Conservation (phyloP, 2,329 filamentous ascomycete species). For the Venturia nashicola region DNA sequence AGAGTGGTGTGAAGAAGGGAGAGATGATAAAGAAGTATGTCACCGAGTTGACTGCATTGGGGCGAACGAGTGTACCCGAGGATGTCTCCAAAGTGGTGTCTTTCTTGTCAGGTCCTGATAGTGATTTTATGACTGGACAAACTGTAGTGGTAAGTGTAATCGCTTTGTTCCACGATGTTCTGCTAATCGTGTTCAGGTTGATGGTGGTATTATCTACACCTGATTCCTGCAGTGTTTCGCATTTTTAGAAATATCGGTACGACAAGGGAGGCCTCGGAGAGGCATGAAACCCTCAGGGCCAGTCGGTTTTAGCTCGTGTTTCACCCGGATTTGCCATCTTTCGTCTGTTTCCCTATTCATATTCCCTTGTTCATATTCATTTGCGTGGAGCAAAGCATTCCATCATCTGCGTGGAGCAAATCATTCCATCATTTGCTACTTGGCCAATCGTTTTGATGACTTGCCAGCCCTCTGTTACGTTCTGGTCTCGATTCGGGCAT, state of each 20-base stretch:
- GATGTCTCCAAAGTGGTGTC: slow-evolving; percentile 53
- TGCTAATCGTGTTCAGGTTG: slow-evolving; percentile 15
- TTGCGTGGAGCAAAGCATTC: not conserved
- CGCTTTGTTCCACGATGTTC: not conserved
- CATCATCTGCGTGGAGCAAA: not conserved
- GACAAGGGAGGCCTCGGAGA: not conserved
- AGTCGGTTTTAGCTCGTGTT: not conserved
- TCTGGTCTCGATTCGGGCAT: not conserved
- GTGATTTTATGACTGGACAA: slow-evolving; percentile 54
- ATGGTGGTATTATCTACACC: slow-evolving; percentile 40
- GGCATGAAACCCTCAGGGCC: not conserved
- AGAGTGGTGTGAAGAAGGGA: slow-evolving; percentile 37
- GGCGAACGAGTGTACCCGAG: slow-evolving; percentile 45
- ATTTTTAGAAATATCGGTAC: not conserved
- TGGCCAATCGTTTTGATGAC: not conserved
- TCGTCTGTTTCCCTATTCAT: not conserved
- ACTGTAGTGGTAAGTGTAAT: slow-evolving; percentile 39
- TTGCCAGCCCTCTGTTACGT: not conserved
- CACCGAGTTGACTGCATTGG: slow-evolving; percentile 42
- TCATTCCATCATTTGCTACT: not conserved
- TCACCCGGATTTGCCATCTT: not conserved
- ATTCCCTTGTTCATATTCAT: not conserved
- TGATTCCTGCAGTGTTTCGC: not conserved
- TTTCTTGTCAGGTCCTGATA: slow-evolving; percentile 46
- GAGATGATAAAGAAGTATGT: slow-evolving; percentile 44